Evolutionary conservation across 129 eudicot genomes (phyloP), one percentile per base, ranked within the genome.

Genomic region (Gnaphalium uliginosum): DNA sequence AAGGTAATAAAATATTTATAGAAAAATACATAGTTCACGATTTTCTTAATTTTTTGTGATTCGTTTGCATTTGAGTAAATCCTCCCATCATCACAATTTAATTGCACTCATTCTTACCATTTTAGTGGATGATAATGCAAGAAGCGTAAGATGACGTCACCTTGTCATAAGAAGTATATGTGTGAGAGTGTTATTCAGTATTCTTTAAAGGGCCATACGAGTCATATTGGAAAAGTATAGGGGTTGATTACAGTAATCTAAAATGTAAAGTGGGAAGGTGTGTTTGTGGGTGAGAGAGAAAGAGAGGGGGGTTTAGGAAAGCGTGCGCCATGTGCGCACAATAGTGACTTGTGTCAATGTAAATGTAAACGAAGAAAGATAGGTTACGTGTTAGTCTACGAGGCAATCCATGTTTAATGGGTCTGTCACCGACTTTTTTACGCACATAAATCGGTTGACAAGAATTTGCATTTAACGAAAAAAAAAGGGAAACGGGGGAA

Each of bases 311-410:
- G 72, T 37, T 60, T 74, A 25, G 58, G 65, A 51, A 69, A 61
- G 23, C 6, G 69, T 72, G 57, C 58, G 66, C 74, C 83, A 80
- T 80, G 75, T 73, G 83, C 83, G 83, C 74, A 80, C 23, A 57
- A 80, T 73, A 80, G 68, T 32, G 75, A 80, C 23, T 66, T 80
- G 54, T 57, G 9, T n/a, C n/a, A n/a, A n/a, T 60, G 75, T 39
- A 68, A 73, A 66, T 13, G 23, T 32, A 29, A 63, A 29, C 24
- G 24, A 63, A 33, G 73, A 66, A 37, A 64, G 14, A 64, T 27
- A 26, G 83, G 32, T 41, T 80, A 80, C 83, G 79, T 73, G 83
- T 80, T 8, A 24, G 8, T n/a, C 64, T 46, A 43, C 41, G 22
- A 63, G 23, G 33, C 27, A 56, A 54, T 23, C 73, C 54, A 32